These are phyloP conservation scores for Cladophialophora bantiana DNA, from an alignment of 2,329 filamentous ascomycete genomes.

Conservation along the genomic window DNA sequence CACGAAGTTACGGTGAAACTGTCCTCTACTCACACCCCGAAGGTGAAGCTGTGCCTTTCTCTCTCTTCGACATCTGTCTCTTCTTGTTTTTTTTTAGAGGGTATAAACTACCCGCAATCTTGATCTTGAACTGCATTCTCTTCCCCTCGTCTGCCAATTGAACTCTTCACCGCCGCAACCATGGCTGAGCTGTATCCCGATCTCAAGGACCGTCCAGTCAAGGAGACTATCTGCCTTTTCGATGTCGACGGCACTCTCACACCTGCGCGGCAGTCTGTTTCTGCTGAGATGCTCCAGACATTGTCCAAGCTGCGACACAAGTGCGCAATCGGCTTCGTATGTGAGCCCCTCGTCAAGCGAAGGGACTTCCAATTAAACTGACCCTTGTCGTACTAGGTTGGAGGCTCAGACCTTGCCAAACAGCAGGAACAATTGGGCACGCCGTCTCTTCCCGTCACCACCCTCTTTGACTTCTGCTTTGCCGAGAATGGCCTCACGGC, in stretches of 20 bases:
- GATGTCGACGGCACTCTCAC: conserved; percentile 96
- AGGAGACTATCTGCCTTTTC: conserved; percentile 94
- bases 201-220: conserved; percentile 81
- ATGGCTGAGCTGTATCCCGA: conserved; percentile 66
- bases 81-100: neutral
- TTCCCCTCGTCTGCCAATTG: neutral
- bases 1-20: conserved; percentile 21
- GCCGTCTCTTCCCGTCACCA: conserved; percentile 71
- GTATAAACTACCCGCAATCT: neutral
- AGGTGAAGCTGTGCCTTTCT: conserved; percentile 8
- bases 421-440: conserved; percentile 94
- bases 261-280: conserved; percentile 76
- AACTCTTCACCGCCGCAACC: conserved; percentile 17
- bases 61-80: conserved; percentile 5
- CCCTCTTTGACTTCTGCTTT: conserved; percentile 97
- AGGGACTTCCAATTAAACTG: conserved; percentile 12
- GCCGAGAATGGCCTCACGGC: conserved; percentile 95
- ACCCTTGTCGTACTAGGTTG: conserved; percentile 59
- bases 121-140: neutral
- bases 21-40: conserved; percentile 1
- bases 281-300: conserved; percentile 81
- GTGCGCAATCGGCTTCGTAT: conserved; percentile 81
- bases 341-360: conserved; percentile 19
- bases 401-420: conserved; percentile 89
- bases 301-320: conserved; percentile 83